Percentiles rank a stretch among this genome's conserved stretches.
Conservation (phyloP, 768 basidiomycete species). For the Psilocybe cyanescens region DNA sequence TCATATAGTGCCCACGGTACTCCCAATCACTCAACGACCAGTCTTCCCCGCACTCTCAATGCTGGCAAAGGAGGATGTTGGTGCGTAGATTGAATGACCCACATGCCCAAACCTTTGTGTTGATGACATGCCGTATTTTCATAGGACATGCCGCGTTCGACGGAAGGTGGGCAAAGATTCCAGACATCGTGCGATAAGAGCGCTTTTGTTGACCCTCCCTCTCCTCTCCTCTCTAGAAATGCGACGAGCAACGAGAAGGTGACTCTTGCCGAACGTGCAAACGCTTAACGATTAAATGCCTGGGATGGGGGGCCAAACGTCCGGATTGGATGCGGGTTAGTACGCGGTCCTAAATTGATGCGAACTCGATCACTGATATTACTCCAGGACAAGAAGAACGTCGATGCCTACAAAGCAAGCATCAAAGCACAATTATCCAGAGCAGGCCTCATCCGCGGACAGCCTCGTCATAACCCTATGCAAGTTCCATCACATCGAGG, state of each 20-base stretch:
- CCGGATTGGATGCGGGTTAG: slow-evolving; percentile 90
- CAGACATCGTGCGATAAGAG: slow-evolving; percentile 14
- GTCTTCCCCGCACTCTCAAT: slow-evolving; percentile 54
- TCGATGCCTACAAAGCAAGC: slow-evolving; percentile 81
- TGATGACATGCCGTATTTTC: slow-evolving; percentile 17
- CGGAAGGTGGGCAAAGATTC: slow-evolving; percentile 62
- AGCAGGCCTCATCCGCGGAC: slow-evolving; percentile 81
- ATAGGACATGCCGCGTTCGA: slow-evolving; percentile 82
- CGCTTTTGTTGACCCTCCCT: slow-evolving; percentile 5
- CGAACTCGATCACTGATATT: slow-evolving; percentile 21
- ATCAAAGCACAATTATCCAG: slow-evolving; percentile 82
- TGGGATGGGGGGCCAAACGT: slow-evolving; percentile 83
- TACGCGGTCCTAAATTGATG: slow-evolving; percentile 4
- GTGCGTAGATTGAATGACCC: slow-evolving; percentile 44
- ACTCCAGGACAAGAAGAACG: slow-evolving; percentile 76
- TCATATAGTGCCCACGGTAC: slow-evolving; percentile 43
- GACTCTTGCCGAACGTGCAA: slow-evolving; percentile 83
- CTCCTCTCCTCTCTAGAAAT: slow-evolving; percentile 60
- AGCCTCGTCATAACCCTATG: slow-evolving; percentile 65
- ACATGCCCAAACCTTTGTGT: slow-evolving; percentile 8
- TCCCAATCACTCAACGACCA: slow-evolving; percentile 49
- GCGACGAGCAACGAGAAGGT: slow-evolving; percentile 82
- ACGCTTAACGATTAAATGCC: slow-evolving; percentile 78
- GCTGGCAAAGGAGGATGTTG: slow-evolving; percentile 81
- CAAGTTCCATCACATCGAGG: slow-evolving; percentile 33